phyloP scores from a whole-genome alignment of 2,329 filamentous ascomycete species.

The Lecanicillium sp. region DNA sequence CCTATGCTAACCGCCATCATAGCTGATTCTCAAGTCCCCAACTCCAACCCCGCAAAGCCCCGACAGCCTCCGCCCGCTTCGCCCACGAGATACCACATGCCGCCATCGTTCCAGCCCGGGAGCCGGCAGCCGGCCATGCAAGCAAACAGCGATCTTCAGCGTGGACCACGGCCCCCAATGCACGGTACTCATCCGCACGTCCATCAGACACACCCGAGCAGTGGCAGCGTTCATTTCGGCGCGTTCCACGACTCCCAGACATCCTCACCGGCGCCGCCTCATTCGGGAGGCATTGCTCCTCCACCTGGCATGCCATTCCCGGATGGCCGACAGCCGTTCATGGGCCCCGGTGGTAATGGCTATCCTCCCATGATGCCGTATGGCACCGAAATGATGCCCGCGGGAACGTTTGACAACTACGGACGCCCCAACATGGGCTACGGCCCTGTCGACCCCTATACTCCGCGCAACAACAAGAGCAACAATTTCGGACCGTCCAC shows the following conservation, averaged over 20 bases:
- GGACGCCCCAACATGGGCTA: constrained; percentile 28
- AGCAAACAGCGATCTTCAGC: constrained; percentile 24
- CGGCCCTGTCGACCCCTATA: constrained; percentile 26
- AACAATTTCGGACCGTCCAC: constrained; percentile 45
- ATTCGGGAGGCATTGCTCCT: constrained; percentile 37
- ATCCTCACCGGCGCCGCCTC: constrained; percentile 49
- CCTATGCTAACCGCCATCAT: constrained; percentile 8
- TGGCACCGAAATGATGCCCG: constrained; percentile 26
- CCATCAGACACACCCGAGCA: constrained; percentile 47
- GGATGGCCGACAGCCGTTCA: constrained; percentile 25
- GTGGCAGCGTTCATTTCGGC: constrained; percentile 50
- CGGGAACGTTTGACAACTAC: constrained; percentile 27
- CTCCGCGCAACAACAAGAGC: constrained; percentile 23
- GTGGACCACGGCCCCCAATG: constrained; percentile 22
- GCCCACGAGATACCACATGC: constrained; percentile 33
- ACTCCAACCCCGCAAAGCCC: constrained; percentile 13
- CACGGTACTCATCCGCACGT: constrained; percentile 27
- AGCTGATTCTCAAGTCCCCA: constrained; percentile 11
- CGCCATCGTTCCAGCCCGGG: constrained; percentile 32
- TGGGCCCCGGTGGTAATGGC: constrained; percentile 23
- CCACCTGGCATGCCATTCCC: constrained; percentile 36
- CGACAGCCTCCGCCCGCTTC: constrained; percentile 24
- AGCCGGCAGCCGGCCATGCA: constrained; percentile 20
- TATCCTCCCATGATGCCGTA: constrained; percentile 31
- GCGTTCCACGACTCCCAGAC: constrained; percentile 46